Evolutionary conservation across 441 rosid genomes (phyloP).

Genomic region (Dalechampia spathulata): DNA sequence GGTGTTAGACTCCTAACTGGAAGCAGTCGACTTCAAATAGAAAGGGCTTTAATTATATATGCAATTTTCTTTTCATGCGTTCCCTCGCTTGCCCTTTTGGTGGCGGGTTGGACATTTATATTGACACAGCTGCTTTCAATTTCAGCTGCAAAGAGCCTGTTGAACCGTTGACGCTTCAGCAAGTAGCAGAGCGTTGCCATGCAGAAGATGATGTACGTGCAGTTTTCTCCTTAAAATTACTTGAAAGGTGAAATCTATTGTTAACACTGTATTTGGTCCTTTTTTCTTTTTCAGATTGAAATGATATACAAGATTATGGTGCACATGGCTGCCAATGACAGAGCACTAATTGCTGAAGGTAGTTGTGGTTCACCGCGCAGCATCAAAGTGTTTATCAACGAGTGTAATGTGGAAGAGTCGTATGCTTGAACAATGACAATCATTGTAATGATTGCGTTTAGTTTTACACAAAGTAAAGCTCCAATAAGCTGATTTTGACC

Average conservation of each 20-base stretch:
- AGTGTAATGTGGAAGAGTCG: slow-evolving; percentile 68
- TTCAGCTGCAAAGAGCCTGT: slow-evolving; percentile 88
- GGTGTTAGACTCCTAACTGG: background rate
- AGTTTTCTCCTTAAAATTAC: slow-evolving; percentile 4
- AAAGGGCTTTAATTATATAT: background rate
- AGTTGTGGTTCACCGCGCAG: slow-evolving; percentile 91
- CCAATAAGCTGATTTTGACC: slow-evolving; percentile 22
- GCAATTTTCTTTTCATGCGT: background rate
- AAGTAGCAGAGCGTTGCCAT: slow-evolving; percentile 90
- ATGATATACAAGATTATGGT: slow-evolving; percentile 91
- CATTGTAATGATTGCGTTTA: background rate
- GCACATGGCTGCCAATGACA: slow-evolving; percentile 95
- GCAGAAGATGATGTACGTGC: slow-evolving; percentile 64
- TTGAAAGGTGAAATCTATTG: background rate
- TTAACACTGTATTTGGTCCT: slow-evolving; percentile 17
- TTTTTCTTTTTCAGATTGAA: slow-evolving; percentile 72
- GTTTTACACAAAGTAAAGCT: slow-evolving; percentile 1
- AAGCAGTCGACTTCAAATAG: background rate
- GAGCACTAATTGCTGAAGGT: slow-evolving; percentile 92
- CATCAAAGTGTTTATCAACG: slow-evolving; percentile 77
- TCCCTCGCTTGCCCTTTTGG: background rate
- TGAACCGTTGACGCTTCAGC: slow-evolving; percentile 79
- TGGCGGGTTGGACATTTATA: background rate
- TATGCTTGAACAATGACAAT: slow-evolving; percentile 27
- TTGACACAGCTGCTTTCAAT: background rate